Evolutionary conservation across 2,329 filamentous ascomycete species (phyloP), one percentile per base, ranked within the genome.

Genomic region (Hypoxylon sp.): DNA sequence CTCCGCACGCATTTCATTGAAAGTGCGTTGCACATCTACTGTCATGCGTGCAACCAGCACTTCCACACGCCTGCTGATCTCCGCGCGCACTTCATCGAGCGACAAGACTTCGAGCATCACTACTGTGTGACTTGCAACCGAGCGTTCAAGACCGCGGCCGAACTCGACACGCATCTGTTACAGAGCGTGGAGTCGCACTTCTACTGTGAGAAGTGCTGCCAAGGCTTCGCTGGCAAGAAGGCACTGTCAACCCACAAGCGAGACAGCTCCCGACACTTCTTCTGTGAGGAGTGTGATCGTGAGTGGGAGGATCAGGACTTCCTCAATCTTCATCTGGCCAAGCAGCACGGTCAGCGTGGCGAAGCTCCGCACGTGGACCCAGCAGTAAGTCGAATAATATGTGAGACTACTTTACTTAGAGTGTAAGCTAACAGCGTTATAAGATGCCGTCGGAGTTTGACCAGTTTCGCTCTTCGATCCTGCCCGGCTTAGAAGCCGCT

Each of bases 291-390:
- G 1, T 69, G 63, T 22, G 20, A 66, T 6, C 17, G 44, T 4
- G 67, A 70, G 30, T 64, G 51, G 20, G 59, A 59, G 11, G 58
- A 61, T 2, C 37, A 27, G 25, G 60, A 64, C 3, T 44, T 49
- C 14, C 17, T 60, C 7, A 27, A 35, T 5, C 31, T 60, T 13
- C 65, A 68, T 27, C 3, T 51, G 17, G 13, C 17, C 6, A 54
- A 14, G 17, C 13, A 13, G 3, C 27, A 50, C 17, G 14, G 14
- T 31, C 11, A 10, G 8, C 10, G 4, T 37, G 10, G 33, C 11
- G 33, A 1, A 13, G 13, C 33, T 37, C 25, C 25, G 25, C 25
- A 27, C 25, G 3, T 27, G 25, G 25, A 27, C 5, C 25, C 3
- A 27, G 25, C 25, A 27, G 33, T 37, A 37, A 37, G 33, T 37